Conservation (phyloP, 1,139 yeast genomes). For the Arxiozyma bovina region DNA sequence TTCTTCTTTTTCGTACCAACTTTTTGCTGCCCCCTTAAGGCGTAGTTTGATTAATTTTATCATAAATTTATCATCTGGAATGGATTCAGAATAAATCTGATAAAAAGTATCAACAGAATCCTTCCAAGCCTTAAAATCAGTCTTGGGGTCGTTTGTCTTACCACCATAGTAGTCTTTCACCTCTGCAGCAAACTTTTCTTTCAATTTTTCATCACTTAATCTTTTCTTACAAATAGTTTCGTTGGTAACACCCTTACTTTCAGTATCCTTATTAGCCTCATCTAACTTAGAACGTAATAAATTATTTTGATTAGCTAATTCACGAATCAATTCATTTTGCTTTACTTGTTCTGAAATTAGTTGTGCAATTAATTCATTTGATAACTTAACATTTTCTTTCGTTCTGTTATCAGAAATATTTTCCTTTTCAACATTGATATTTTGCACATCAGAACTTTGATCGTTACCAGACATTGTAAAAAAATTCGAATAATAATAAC, state of each 20-base stretch:
- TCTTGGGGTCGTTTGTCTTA: neutral
- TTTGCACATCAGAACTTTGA: too few species aligned
- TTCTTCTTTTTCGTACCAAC: neutral
- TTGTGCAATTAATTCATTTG: too few species aligned
- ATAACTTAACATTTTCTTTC: too few species aligned
- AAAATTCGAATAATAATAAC: too few species aligned
- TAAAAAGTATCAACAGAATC: neutral
- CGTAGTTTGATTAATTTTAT: neutral
- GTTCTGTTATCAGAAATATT: too few species aligned
- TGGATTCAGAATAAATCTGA: neutral
- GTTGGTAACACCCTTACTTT: neutral
- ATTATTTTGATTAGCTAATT: neutral
- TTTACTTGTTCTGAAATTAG: too few species aligned
- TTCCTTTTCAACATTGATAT: too few species aligned
- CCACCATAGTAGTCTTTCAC: neutral
- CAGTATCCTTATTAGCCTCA: neutral
- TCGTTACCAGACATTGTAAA: too few species aligned
- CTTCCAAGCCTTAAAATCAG: neutral
- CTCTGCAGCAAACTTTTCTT: neutral
- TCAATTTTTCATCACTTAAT: neutral
- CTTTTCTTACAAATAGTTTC: neutral
- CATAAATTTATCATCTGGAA: slow-evolving; percentile 1
- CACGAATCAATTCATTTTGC: too few species aligned
- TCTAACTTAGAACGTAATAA: neutral
- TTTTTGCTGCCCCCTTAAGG: neutral